Evolutionary conservation across 192 early-diverging fungal genomes (phyloP).

Genomic region (Umbelopsis vinacea): DNA sequence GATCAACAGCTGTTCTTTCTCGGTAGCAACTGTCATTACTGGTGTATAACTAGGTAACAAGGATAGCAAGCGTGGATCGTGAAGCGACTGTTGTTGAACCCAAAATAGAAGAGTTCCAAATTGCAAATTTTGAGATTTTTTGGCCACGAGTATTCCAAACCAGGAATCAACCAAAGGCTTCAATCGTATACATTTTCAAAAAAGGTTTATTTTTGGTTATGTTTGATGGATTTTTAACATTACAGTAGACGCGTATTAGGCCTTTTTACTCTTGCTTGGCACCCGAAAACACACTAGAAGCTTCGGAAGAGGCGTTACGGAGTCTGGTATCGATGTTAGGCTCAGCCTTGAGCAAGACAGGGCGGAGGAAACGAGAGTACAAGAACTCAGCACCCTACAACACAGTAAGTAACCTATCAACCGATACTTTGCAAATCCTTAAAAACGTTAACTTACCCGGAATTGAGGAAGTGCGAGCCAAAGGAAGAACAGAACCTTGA

Average conservation of each 20-base stretch:
- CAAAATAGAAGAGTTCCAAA: too few relatives aligned
- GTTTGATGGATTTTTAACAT: too few relatives aligned
- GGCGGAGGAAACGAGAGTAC: conserved; percentile 75
- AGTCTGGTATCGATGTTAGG: conserved; percentile 51
- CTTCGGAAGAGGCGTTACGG: conserved; percentile 41
- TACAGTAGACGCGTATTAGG: background rate
- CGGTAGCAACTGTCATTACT: background rate
- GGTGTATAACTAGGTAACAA: background rate
- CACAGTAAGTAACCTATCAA: background rate
- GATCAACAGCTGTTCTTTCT: conserved; percentile 2
- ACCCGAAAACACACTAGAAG: conserved; percentile 16
- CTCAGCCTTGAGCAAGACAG: conserved; percentile 66
- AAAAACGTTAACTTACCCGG: conserved; percentile 43
- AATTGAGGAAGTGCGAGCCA: conserved; percentile 83
- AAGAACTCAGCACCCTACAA: conserved; percentile 80
- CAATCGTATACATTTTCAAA: too few relatives aligned
- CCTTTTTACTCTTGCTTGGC: conserved; percentile 9
- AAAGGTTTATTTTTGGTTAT: too few relatives aligned
- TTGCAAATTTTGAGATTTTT: too few relatives aligned
- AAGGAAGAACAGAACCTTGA: conserved; percentile 89
- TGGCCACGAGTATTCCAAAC: too few relatives aligned
- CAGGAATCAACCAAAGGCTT: too few relatives aligned
- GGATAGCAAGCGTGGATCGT: too few relatives aligned
- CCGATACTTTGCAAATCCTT: background rate
- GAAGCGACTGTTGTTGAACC: too few relatives aligned